Evolutionary conservation across 176 grass and related monocot species (phyloP), one percentile per base, ranked within the genome.

Genomic region (Raddia distichophylla): DNA sequence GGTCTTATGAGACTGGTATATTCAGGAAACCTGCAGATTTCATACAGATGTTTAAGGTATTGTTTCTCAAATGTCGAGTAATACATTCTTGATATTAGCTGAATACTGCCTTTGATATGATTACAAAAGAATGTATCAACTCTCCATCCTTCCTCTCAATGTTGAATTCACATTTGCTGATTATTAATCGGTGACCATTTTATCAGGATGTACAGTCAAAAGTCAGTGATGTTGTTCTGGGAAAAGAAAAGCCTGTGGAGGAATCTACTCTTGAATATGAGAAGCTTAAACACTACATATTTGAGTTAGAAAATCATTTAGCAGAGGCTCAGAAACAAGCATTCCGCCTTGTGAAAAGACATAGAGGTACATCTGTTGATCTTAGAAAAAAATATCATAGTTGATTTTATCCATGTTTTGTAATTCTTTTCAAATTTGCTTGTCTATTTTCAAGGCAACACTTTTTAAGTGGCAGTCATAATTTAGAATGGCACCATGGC

Each of bases 41-140:
- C 75, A 51, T 95, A 66, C 93, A 99, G 85, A 95, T 99, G 77
- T 99, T 99, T 87, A 99, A 99, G 96, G 96, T 98, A 95, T 43
- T 40, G n/a, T 78, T 16, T 59, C 35, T 85, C 18, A 11, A 60
- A 69, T 76, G 4, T 7, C 1, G 8, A 77, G 57, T 61, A 67
- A 71, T 42, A 60, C 1, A 7, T 83, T 79, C 18, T 71, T 90
- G 74, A 61, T 76, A 64, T 59, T 71, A 76, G 3, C 10, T 56
- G 15, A 79, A 17, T 3, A 67, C 3, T 79, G 8, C 16, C 19
- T 73, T 76, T 43, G 45, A 53, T 50, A 46, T 2, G 10, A 56
- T 46, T 51, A 60, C 40, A 42, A 42, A 67, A 65, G 15, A 76
- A 3, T n/a, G 35, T 53, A 51, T 60, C 27, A 61, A 58, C 22